phyloP scores from a whole-genome alignment of 1,284 basidiomycete species.

The Tetrapyrgos nigripes region DNA sequence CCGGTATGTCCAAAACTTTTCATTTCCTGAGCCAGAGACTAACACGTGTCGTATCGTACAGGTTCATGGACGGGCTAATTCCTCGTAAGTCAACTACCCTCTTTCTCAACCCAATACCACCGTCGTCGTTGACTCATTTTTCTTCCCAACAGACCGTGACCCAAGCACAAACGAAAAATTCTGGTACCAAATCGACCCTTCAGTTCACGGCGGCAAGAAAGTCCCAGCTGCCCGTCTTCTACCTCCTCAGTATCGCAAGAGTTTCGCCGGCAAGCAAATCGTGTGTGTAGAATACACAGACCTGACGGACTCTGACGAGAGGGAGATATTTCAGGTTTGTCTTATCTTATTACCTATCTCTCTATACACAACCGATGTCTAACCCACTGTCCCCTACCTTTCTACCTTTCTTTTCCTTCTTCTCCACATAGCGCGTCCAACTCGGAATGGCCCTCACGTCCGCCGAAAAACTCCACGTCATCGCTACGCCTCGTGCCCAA shows the following conservation, averaged over 20 bases:
- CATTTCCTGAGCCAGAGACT: background rate
- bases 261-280: conserved; percentile 72
- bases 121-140: conserved; percentile 1
- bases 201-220: conserved; percentile 10
- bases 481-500: conserved; percentile 54
- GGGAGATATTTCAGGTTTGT: conserved; percentile 76
- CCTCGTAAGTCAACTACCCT: background rate
- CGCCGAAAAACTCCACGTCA: conserved; percentile 75
- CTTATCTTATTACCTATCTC: background rate
- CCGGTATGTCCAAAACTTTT: conserved; percentile 1
- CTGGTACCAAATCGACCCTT: conserved; percentile 52
- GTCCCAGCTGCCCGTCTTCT: conserved; percentile 35
- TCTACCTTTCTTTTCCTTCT: background rate
- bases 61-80: conserved; percentile 8
- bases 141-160: conserved; percentile 51
- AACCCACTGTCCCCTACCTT: background rate
- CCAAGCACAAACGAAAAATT: conserved; percentile 53
- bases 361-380: background rate
- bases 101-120: background rate
- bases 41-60: background rate
- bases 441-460: conserved; percentile 79
- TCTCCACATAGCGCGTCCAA: conserved; percentile 64
- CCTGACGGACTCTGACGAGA: conserved; percentile 61
- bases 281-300: conserved; percentile 77
- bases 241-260: conserved; percentile 53